A percentile compares a stretch with the other conserved stretches of the same genome.
Conservation (phyloP, 208 protist species). For the Sergeia podlipaevii region DNA sequence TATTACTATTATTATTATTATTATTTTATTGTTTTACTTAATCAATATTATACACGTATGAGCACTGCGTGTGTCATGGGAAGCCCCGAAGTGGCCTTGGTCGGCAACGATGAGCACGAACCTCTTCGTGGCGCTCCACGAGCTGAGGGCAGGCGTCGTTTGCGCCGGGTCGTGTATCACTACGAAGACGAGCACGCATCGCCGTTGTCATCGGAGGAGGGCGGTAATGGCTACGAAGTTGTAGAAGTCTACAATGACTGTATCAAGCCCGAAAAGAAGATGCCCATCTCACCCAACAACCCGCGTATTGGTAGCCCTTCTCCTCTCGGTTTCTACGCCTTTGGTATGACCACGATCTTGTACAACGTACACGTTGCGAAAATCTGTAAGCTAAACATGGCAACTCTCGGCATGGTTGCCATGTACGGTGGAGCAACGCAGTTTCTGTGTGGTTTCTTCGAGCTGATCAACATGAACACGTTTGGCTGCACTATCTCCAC, state of each 20-base stretch:
- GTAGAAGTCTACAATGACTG: background rate
- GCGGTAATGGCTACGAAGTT: background rate
- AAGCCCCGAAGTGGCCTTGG: too few species aligned
- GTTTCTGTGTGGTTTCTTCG: conserved; percentile 38
- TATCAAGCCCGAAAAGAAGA: conserved; percentile 11
- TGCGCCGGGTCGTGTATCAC: conserved; percentile 12
- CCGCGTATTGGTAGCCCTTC: conserved; percentile 28
- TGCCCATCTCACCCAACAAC: conserved; percentile 10
- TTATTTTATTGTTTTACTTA: conserved; percentile 1
- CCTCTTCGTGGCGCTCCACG: too few species aligned
- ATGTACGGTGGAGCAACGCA: conserved; percentile 30
- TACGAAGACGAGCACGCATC: conserved; percentile 8
- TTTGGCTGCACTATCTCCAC: conserved; percentile 31
- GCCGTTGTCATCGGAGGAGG: background rate
- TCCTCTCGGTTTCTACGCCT: conserved; percentile 31
- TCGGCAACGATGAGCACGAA: too few species aligned
- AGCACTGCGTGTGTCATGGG: too few species aligned
- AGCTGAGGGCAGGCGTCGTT: conserved; percentile 2
- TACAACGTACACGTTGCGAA: conserved; percentile 25
- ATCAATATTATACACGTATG: too few species aligned
- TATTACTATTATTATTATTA: background rate
- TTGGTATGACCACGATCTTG: conserved; percentile 39
- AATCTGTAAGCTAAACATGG: conserved; percentile 20
- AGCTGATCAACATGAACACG: conserved; percentile 35
- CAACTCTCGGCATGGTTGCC: conserved; percentile 24